These are phyloP conservation scores for Xylaria intraflava DNA, from an alignment of 495 filamentous ascomycete species.

Conservation along the genomic window DNA sequence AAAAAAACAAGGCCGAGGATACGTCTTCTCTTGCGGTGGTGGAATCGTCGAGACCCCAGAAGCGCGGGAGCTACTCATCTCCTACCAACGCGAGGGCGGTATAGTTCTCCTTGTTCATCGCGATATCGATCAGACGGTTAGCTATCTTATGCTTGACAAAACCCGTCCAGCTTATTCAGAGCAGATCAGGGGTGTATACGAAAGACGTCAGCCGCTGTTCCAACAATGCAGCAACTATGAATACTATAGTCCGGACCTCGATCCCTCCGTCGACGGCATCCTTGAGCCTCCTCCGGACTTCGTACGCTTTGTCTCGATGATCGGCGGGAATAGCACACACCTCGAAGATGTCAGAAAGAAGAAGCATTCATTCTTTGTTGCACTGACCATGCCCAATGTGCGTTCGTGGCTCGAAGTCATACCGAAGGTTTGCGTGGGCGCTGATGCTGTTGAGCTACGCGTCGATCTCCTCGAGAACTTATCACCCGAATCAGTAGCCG, in stretches of 20 bases:
- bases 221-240: conserved; percentile 91
- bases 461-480: conserved; percentile 88
- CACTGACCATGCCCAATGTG: conserved; percentile 75
- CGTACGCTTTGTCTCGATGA: conserved; percentile 62
- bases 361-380: conserved; percentile 83
- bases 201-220: conserved; percentile 87
- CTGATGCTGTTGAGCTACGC: conserved; percentile 87
- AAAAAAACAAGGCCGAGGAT: conserved; percentile 62
- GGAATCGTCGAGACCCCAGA: conserved; percentile 85
- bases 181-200: conserved; percentile 87
- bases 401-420: conserved; percentile 55
- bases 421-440: conserved; percentile 69
- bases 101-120: conserved; percentile 83
- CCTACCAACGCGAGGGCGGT: conserved; percentile 75
- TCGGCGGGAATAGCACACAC: conserved; percentile 62
- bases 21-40: conserved; percentile 90
- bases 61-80: conserved; percentile 65
- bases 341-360: conserved; percentile 63
- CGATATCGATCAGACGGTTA: conserved; percentile 81
- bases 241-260: conserved; percentile 70
- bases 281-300: conserved; percentile 70
- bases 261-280: conserved; percentile 50
- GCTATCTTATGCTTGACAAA: conserved; percentile 84
- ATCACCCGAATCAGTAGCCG: conserved; percentile 65
- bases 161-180: conserved; percentile 89